Conservation (phyloP, 441 rosid species). For the Viola pubescens region DNA sequence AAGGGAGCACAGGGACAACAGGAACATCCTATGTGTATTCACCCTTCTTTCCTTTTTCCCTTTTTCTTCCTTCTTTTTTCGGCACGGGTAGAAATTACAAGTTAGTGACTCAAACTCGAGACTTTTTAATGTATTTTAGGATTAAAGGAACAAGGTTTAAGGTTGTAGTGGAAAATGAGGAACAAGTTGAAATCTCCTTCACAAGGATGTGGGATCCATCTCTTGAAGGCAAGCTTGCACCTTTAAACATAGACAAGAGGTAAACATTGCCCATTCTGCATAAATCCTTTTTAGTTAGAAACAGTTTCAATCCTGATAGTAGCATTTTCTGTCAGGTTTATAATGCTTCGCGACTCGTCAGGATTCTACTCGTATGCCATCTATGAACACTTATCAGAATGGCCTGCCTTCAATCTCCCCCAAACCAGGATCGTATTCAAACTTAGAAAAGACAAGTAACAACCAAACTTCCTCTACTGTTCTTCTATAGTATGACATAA, state of each 20-base stretch:
- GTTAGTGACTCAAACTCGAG: conserved; percentile 2
- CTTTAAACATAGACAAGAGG: conserved; percentile 82
- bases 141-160: conserved; percentile 54
- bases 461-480: conserved; percentile 4
- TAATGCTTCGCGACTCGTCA: conserved; percentile 48
- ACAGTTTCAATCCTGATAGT: not conserved
- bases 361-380: conserved; percentile 77
- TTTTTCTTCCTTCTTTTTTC: not conserved
- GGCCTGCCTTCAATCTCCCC: conserved; percentile 78
- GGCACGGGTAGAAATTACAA: not conserved
- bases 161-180: conserved; percentile 51
- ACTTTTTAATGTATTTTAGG: conserved; percentile 21
- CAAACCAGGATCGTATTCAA: conserved; percentile 66
- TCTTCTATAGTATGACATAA: not conserved
- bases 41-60: not conserved
- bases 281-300: not conserved
- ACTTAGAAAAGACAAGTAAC: conserved; percentile 66
- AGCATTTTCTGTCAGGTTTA: conserved; percentile 34
- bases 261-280: not conserved
- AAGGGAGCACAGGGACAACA: conserved; percentile 43
- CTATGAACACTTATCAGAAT: conserved; percentile 55
- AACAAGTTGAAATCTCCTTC: conserved; percentile 68
- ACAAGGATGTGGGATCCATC: conserved; percentile 56
- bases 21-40: conserved; percentile 46
- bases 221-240: conserved; percentile 36